Evolutionary conservation across 2,329 filamentous ascomycete species (phyloP), one percentile per base, ranked within the genome.

Genomic region (Whalleya microplaca): DNA sequence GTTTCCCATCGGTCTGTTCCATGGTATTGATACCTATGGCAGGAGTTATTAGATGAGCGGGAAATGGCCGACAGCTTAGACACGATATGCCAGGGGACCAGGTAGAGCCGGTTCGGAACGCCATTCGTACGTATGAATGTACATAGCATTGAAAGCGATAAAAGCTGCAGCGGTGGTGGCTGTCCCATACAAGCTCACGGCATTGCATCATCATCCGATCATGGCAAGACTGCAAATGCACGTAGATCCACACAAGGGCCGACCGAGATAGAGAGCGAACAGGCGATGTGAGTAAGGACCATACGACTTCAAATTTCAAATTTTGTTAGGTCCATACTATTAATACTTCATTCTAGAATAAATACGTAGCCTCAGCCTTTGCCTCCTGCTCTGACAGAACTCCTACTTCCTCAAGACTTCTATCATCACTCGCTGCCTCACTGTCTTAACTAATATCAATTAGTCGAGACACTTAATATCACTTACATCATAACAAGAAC

Each of bases 161-260:
- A n/a, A n/a, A n/a, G n/a, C n/a, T n/a, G 32, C 32, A 19, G 41
- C 48, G 45, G 5, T 47, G 46, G 29, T 14, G 21, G 48, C n/a
- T 4, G 41, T 12, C 32, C 32, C 32, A n/a, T 37, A 45, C 7
- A 50, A 46, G 48, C 10, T 37, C 41, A 55, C 57, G n/a, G 54
- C 55, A 63, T 63, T 63, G 53, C 60, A 63, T 63, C 60, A 63
- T 63, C 52, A 45, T 40, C 57, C 55, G 60, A 63, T 63, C 55
- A 63, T 63, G 55, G 57, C 57, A 40, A 58, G 60, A 63, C 57
- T 56, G 60, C 60, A 62, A 21, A 54, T 58, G 57, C 57, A 44
- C 46, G 53, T 58, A 57, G 59, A 56, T 61, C 60, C 60, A 63
- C 60, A 50, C 41, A 47, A 21, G 56, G 58, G 49, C 53, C 52